phyloP scores from a whole-genome alignment of 1,139 yeast species.

The Eremothecium cymbalariae region DNA sequence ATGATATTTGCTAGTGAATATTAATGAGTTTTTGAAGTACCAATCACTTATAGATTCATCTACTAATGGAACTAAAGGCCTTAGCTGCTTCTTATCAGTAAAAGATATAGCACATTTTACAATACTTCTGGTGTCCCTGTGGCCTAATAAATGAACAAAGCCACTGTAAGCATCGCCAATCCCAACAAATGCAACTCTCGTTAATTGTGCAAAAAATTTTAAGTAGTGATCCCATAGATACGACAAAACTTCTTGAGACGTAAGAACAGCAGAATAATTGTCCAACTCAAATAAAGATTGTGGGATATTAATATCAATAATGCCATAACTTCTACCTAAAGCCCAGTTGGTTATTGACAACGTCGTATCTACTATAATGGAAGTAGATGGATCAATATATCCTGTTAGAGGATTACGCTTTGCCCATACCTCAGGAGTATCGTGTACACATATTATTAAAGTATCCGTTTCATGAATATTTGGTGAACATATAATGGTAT shows the following conservation, averaged over 20 bases:
- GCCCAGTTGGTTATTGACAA: constrained; percentile 54
- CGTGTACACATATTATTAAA: constrained; percentile 69
- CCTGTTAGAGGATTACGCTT: constrained; percentile 76
- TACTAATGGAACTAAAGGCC: constrained; percentile 74
- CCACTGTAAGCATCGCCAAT: constrained; percentile 87
- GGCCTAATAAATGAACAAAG: constrained; percentile 79
- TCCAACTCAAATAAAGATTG: constrained; percentile 34
- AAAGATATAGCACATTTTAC: constrained; percentile 71
- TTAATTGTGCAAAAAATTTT: constrained; percentile 58
- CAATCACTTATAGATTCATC: constrained; percentile 81
- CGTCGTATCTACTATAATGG: constrained; percentile 58
- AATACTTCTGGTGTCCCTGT: constrained; percentile 56
- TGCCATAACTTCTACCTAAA: constrained; percentile 53
- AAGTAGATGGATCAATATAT: constrained; percentile 59
- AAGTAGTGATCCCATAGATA: constrained; percentile 90
- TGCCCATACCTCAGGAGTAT: constrained; percentile 93
- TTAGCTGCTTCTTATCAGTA: constrained; percentile 55
- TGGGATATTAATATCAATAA: constrained; percentile 79
- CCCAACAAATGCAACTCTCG: constrained; percentile 73
- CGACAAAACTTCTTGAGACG: constrained; percentile 68
- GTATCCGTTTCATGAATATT: constrained; percentile 57
- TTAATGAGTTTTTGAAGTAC: constrained; percentile 80
- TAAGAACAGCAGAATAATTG: constrained; percentile 51
- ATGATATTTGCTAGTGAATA: constrained; percentile 68
- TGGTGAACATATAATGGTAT: constrained; percentile 71